phyloP scores from a whole-genome alignment of 176 grass and related monocot species.

The Oropetium thomaeum region DNA sequence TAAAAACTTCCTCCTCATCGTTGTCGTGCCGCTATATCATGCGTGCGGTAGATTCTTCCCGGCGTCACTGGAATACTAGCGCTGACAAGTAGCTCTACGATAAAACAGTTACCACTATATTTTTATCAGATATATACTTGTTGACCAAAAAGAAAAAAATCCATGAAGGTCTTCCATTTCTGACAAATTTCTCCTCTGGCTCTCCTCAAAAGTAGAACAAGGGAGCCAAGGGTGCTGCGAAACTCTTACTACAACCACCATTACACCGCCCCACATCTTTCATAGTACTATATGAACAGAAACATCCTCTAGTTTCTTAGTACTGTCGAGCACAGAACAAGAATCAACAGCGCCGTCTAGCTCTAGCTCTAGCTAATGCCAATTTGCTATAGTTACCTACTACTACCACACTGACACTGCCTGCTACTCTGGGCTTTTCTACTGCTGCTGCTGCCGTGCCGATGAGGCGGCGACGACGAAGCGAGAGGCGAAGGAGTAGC shows the following conservation, averaged over 20 bases:
- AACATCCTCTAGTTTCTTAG: not conserved
- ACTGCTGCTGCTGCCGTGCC: not conserved
- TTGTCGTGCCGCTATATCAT: too few relatives aligned
- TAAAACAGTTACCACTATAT: too few relatives aligned
- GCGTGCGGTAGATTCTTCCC: too few relatives aligned
- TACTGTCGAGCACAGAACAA: not conserved
- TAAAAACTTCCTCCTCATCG: too few relatives aligned
- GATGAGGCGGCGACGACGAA: conserved; percentile 50
- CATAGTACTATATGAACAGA: conserved; percentile 21
- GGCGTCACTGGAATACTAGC: too few relatives aligned
- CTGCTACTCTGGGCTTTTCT: too few relatives aligned
- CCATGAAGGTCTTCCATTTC: too few relatives aligned
- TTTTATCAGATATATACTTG: too few relatives aligned
- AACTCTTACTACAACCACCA: not conserved
- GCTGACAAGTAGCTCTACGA: too few relatives aligned
- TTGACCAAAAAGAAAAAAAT: too few relatives aligned
- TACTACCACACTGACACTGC: too few relatives aligned
- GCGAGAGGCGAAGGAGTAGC: conserved; percentile 64
- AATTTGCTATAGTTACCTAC: not conserved
- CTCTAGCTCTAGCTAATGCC: conserved; percentile 29
- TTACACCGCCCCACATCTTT: not conserved
- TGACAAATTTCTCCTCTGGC: not conserved
- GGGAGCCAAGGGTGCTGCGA: conserved; percentile 10
- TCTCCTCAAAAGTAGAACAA: not conserved
- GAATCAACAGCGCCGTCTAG: not conserved